Percentiles rank a stretch among this genome's conserved stretches.
These are phyloP conservation scores for Fusarium pininemorale DNA, from an alignment of 2,329 filamentous ascomycete genomes.

Conservation along the genomic window DNA sequence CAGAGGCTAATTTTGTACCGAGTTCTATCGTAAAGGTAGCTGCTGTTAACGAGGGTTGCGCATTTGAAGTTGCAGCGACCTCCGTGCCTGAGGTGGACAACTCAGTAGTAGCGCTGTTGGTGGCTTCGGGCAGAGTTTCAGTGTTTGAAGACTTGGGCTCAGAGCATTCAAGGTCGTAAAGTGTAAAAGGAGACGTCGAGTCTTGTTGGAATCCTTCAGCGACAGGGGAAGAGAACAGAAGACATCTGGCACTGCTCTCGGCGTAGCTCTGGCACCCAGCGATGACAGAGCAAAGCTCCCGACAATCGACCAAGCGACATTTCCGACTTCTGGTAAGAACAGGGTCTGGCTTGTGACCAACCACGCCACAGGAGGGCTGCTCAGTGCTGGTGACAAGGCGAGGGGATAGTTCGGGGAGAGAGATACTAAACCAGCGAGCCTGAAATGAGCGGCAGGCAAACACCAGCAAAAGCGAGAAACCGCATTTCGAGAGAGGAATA, in stretches of 20 bases:
- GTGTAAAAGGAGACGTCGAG: neutral
- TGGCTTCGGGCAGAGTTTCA: neutral
- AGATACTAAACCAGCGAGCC: neutral
- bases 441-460: neutral
- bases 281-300: neutral
- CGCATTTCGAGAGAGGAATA: neutral
- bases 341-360: neutral
- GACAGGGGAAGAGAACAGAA: neutral
- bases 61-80: neutral
- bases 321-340: neutral
- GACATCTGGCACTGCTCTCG: neutral
- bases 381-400: neutral
- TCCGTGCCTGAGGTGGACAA: neutral
- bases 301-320: neutral
- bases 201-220: neutral
- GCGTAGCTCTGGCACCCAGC: neutral
- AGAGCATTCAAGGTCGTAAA: neutral
- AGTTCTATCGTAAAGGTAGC: neutral
- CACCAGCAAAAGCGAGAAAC: neutral
- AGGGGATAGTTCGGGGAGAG: neutral
- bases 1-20: neutral
- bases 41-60: neutral
- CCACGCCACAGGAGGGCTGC: neutral
- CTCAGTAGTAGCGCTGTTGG: neutral
- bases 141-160: fast-evolving